A percentile compares a stretch with the other conserved stretches of the same genome.
Evolutionary conservation across 495 filamentous ascomycete species (phyloP).

Genomic region (Aspergillus haitiensis): DNA sequence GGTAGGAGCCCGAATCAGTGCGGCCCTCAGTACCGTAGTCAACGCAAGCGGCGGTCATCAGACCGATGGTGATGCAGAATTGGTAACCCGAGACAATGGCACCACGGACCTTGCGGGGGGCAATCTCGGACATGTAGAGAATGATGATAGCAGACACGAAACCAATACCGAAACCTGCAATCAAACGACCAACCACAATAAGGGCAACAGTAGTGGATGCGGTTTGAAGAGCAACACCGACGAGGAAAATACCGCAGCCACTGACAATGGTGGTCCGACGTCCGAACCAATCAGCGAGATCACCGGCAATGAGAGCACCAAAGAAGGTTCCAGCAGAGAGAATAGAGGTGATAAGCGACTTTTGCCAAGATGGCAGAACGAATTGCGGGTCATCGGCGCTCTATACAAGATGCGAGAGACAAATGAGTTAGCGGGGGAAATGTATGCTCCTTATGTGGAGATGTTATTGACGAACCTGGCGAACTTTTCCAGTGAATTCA

Average conservation of each 20-base stretch:
- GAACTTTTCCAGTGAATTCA: constrained; percentile 40
- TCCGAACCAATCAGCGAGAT: constrained; percentile 67
- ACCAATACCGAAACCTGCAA: constrained; percentile 72
- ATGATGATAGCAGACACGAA: constrained; percentile 75
- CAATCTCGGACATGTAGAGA: constrained; percentile 69
- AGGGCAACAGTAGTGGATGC: constrained; percentile 49
- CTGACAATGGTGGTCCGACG: constrained; percentile 66
- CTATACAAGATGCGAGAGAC: not conserved
- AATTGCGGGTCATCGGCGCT: constrained; percentile 34
- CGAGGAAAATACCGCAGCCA: constrained; percentile 63
- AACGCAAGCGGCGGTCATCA: constrained; percentile 71
- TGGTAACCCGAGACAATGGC: constrained; percentile 69
- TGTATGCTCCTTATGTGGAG: too few species aligned
- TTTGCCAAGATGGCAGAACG: constrained; percentile 48
- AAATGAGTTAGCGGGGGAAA: too few species aligned
- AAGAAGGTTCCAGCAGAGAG: constrained; percentile 76
- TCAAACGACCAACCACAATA: constrained; percentile 67
- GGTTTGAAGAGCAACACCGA: constrained; percentile 65
- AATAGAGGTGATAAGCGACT: constrained; percentile 70
- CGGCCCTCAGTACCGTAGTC: constrained; percentile 65
- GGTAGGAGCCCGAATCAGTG: constrained; percentile 63
- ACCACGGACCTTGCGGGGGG: constrained; percentile 64
- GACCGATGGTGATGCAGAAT: constrained; percentile 70
- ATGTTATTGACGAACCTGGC: constrained; percentile 9
- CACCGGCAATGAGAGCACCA: constrained; percentile 68